These are phyloP conservation scores for Casuarina cunninghamiana DNA, from an alignment of 306 rosid genomes.

Conservation along the genomic window DNA sequence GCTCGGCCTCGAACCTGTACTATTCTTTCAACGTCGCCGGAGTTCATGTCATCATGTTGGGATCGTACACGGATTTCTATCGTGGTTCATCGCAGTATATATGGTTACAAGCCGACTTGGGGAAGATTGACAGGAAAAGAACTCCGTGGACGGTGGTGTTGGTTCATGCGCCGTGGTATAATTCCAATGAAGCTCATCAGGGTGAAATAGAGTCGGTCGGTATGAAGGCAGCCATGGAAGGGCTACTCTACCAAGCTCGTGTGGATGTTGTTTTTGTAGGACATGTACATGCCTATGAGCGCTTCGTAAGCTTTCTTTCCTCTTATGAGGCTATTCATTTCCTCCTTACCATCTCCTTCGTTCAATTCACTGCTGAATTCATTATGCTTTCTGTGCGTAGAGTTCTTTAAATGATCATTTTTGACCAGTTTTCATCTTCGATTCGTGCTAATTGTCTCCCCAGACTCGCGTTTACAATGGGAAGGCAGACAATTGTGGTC, in stretches of 20 bases:
- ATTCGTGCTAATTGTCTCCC: neutral
- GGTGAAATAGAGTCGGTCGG: conserved; percentile 52
- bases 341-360: neutral
- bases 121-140: conserved; percentile 44
- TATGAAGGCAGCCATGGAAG: conserved; percentile 76
- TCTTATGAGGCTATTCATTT: too few relatives aligned
- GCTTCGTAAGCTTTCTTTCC: conserved; percentile 56
- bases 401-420: too few relatives aligned
- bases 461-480: conserved; percentile 79
- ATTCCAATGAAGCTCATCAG: conserved; percentile 71
- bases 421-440: neutral
- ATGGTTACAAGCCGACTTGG: conserved; percentile 65
- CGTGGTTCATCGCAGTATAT: conserved; percentile 50
- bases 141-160: conserved; percentile 72
- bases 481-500: conserved; percentile 58
- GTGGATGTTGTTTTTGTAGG: conserved; percentile 80
- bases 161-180: conserved; percentile 91
- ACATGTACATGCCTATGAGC: conserved; percentile 89
- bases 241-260: conserved; percentile 54
- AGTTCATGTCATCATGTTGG: conserved; percentile 82
- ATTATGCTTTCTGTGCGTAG: too few relatives aligned
- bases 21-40: conserved; percentile 78
- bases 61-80: conserved; percentile 67
- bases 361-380: too few relatives aligned
- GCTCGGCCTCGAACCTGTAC: conserved; percentile 73